Base-by-base conservation (phyloP, 192 early-diverging fungal genomes). In the Linnemannia exigua region DNA sequence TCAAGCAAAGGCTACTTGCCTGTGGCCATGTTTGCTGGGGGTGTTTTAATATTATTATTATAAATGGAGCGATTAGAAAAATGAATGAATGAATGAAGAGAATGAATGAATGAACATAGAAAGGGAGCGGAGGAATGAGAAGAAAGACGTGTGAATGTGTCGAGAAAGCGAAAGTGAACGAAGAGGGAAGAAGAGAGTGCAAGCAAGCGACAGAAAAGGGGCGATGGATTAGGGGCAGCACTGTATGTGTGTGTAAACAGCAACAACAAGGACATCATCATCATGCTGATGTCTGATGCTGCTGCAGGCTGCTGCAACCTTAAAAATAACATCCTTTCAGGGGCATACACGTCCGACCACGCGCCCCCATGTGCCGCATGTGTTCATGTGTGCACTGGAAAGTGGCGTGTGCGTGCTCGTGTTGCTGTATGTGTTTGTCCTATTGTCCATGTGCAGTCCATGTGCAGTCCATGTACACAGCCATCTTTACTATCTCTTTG, bases 131-230 rank as follows among this genome's bases (percentile, higher is more conserved):
- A 50, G 25, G 5, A 50, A 72, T 12, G 31, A 15, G 22, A 16
- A 44, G 17, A n/a, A n/a, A 7, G 70, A 9, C 31, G 44, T 19
- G 48, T 48, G n/a, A 74, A 22, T 2, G 73, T 20, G 52, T 5
- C 28, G 22, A 61, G 8, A 35, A 51, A 61, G 33, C 11, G 37
- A 37, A 36, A 58, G 25, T 35, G 73, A 74, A 31, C 28, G 33
- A 47, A 28, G 28, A 38, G 68, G n/a, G 70, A n/a, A 28, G 50
- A 71, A 35, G 68, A 54, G 54, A 70, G 69, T n/a, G 37, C n/a
- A 51, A 31, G 16, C 37, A 79, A 25, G 36, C 3, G 72, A 14
- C 14, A 47, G 31, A 46, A 54, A 58, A 37, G 72, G 33, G 35
- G 35, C 31, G 66, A 44, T 44, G 41, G n/a, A 44, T 44, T 44